Base-by-base conservation (phyloP, 345 rosid genomes). In the Clausena lansium region DNA sequence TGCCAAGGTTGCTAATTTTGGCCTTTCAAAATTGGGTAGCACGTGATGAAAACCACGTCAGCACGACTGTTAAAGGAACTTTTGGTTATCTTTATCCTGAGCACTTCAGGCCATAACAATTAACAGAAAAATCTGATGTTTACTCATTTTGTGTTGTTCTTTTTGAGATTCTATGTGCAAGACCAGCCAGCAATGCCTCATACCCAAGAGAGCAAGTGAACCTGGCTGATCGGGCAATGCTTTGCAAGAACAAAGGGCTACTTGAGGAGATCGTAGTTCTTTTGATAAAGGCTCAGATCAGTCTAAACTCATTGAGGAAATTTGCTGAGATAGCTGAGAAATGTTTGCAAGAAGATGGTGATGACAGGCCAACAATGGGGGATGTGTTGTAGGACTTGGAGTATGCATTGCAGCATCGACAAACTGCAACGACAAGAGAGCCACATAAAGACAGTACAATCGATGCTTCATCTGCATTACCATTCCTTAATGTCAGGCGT, bases 331-430 rank as follows among this genome's bases (percentile, higher is more conserved):
- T 80, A 2, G 87, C 83, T 1, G 88, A 86, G 83, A 89, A 86
- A 74, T 93, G 98, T 84, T 77, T 92, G 88, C 82, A 75, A 30
- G 93, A 89, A 60, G 78, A 83, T 27, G 85, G 85, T 0, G 65
- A 59, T 2, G 88, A 87, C 77, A 85, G 94, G 78, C 91, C 94
- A 41, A 67, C 73, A 1, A 93, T 93, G 95, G 83, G 54, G 2
- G 91, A 89, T 71, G 91, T 90, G 71, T 70, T 80, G 15, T 93
- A 92, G 91, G 89, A 88, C 80, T 78, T 87, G 86, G 86, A 88
- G 71, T 83, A 83, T 54, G 78, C 89, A 24, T 58, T 88, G 39
- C 85, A 77, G 71, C 87, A 86, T 30, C 91, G 86, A 71, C 73
- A 74, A 77, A 81, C 81, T 5, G 73, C 71, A 2, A 57, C 33